phyloP scores from a whole-genome alignment of 257 asterid genomes.

The Plectranthus barbatus region DNA sequence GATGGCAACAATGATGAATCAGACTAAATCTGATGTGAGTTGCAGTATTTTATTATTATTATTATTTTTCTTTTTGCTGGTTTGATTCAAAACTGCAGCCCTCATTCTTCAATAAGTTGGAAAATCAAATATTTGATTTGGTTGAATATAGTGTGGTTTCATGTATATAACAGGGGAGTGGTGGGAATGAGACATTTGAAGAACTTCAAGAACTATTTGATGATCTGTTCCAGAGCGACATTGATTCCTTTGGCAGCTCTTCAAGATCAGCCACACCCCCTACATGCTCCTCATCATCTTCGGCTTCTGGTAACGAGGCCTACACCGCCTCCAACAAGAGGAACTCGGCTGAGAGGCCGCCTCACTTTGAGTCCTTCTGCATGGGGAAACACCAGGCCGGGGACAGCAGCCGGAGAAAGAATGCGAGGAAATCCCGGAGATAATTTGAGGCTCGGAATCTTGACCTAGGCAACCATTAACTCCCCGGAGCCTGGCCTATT shows the following conservation, averaged over 20 bases:
- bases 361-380: constrained; percentile 44
- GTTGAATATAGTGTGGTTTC: constrained; percentile 10
- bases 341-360: constrained; percentile 23
- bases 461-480: background rate
- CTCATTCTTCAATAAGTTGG: background rate
- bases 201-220: constrained; percentile 62
- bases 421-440: constrained; percentile 24
- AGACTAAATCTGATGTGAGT: constrained; percentile 51
- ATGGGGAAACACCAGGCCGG: constrained; percentile 30
- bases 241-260: constrained; percentile 29
- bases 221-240: constrained; percentile 48
- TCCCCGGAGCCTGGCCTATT: background rate
- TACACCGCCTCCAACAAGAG: constrained; percentile 22
- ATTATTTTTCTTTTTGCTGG: background rate
- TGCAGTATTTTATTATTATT: background rate
- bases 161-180: constrained; percentile 44
- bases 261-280: constrained; percentile 30
- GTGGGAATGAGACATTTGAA: constrained; percentile 47
- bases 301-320: constrained; percentile 15
- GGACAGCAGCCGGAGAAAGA: constrained; percentile 33
- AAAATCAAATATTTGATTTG: no score
- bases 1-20: constrained; percentile 79
- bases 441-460: background rate
- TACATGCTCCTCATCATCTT: constrained; percentile 30
- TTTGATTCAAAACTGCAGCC: background rate